A percentile compares a stretch with the other conserved stretches of the same genome.
Conservation (phyloP, 495 filamentous ascomycete genomes). For the Tricharina praecox region DNA sequence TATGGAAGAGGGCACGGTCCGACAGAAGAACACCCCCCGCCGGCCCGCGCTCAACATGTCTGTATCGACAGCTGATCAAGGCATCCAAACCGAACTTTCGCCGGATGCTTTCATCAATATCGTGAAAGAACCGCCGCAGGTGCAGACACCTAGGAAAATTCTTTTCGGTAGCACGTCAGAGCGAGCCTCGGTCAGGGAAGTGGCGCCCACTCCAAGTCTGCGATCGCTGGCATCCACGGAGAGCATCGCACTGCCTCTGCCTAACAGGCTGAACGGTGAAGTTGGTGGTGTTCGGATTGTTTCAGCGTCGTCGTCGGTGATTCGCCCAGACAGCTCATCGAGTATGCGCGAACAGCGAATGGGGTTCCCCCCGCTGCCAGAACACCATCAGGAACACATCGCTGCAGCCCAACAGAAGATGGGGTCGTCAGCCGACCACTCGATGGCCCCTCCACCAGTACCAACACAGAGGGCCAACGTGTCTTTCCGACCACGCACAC, state of each 20-base stretch:
- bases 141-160: conserved; percentile 5
- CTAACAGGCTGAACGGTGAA: background rate
- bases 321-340: conserved; percentile 51
- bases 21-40: background rate
- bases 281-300: conserved; percentile 4
- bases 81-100: conserved; percentile 58
- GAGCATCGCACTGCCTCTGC: no score
- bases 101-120: conserved; percentile 50
- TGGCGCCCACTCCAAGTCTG: conserved; percentile 17
- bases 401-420: conserved; percentile 38
- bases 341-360: conserved; percentile 40
- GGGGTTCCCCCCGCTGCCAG: conserved; percentile 56
- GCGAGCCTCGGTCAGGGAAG: conserved; percentile 12
- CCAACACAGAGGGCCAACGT: conserved; percentile 34
- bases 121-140: conserved; percentile 4
- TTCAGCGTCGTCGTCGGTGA: conserved; percentile 17
- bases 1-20: conserved; percentile 1
- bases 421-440: conserved; percentile 28
- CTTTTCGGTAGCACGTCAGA: conserved; percentile 1
- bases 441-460: conserved; percentile 74
- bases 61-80: conserved; percentile 40
- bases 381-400: conserved; percentile 68
- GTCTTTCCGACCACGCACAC: conserved; percentile 52
- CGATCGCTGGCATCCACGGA: conserved; percentile 21
- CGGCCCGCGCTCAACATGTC: background rate